phyloP scores from a whole-genome alignment of 1,284 basidiomycete species.

The Boletus semigastroideus region DNA sequence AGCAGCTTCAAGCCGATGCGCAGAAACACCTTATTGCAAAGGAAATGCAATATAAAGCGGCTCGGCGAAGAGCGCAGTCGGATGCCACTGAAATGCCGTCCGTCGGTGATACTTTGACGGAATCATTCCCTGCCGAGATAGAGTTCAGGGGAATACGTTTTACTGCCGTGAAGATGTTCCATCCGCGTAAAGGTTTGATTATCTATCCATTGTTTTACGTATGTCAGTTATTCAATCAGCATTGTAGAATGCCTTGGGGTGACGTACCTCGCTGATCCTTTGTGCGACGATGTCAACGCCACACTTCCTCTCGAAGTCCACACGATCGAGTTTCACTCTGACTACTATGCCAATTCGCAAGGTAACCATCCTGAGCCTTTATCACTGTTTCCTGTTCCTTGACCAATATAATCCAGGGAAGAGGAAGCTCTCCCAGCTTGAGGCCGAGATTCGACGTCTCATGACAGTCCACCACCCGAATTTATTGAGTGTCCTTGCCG shows the following conservation, averaged over 20 bases:
- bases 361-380: constrained; percentile 36
- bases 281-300: constrained; percentile 58
- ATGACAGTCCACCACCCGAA: constrained; percentile 59
- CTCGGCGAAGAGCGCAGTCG: constrained; percentile 59
- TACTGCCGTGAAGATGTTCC: constrained; percentile 65
- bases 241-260: constrained; percentile 58
- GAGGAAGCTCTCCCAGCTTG: constrained; percentile 69
- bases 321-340: constrained; percentile 59
- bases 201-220: background rate
- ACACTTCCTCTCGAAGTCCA: constrained; percentile 65
- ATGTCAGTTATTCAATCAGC: background rate
- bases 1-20: constrained; percentile 61
- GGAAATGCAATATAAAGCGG: constrained; percentile 52
- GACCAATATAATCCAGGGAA: constrained; percentile 32
- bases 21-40: constrained; percentile 52
- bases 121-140: constrained; percentile 59
- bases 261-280: constrained; percentile 68
- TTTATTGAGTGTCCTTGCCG: constrained; percentile 59
- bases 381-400: background rate
- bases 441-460: constrained; percentile 62
- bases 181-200: constrained; percentile 58
- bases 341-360: constrained; percentile 65
- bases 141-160: constrained; percentile 59
- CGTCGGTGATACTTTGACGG: constrained; percentile 52
- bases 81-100: constrained; percentile 63